These are phyloP conservation scores for Vitis cinerea DNA, from an alignment of 164 flowering plant genomes.

Conservation along the genomic window DNA sequence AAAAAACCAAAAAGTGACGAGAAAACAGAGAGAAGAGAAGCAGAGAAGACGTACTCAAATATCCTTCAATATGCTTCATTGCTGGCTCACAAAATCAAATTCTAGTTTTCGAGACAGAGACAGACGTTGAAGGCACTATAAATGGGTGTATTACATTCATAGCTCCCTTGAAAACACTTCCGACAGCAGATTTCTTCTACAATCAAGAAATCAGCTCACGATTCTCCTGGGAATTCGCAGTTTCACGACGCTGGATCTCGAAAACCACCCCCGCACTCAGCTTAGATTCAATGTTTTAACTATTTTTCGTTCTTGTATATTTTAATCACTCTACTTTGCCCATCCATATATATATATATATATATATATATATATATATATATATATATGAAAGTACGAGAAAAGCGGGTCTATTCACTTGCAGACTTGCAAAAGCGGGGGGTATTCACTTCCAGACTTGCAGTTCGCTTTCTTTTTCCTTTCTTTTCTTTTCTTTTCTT, in stretches of 20 bases:
- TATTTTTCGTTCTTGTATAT: neutral
- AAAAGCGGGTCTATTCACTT: neutral
- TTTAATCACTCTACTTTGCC: too few species aligned
- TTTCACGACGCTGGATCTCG: slow-evolving; percentile 16
- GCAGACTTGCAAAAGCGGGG: neutral
- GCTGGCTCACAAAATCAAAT: too few species aligned
- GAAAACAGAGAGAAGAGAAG: neutral
- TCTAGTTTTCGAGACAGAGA: neutral
- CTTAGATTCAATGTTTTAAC: slow-evolving; percentile 6
- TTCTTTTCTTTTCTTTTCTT: too few species aligned
- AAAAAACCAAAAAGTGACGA: neutral
- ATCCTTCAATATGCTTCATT: too few species aligned
- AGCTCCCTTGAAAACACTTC: neutral
- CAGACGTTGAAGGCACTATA: neutral
- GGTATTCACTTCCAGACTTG: too few species aligned
- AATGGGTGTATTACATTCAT: neutral
- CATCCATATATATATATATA: neutral
- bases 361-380: neutral
- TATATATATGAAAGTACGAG: neutral
- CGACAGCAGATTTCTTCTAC: slow-evolving; percentile 18
- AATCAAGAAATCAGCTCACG: slow-evolving; percentile 18
- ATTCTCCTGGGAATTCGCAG: slow-evolving; percentile 14
- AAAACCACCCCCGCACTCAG: neutral
- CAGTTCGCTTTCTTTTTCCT: neutral
- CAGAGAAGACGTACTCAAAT: neutral